A percentile compares a stretch with the other conserved stretches of the same genome.
phyloP scores from a whole-genome alignment of 2,329 filamentous ascomycete species.

The Fusarium dimerum region DNA sequence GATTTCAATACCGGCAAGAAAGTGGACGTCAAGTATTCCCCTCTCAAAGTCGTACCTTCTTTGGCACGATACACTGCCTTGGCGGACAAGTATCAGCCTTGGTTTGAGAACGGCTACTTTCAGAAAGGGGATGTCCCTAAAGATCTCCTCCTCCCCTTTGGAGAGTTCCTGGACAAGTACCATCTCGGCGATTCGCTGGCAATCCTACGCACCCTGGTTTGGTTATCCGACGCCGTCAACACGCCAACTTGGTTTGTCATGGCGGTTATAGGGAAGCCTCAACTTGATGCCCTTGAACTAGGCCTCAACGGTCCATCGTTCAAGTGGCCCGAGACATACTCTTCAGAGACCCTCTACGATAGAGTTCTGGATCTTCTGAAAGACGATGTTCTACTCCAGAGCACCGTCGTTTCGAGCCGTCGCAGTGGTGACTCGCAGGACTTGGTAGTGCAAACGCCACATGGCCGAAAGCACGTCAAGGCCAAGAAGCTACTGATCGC shows the following conservation, averaged over 20 bases:
- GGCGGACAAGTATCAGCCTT: constrained; percentile 14
- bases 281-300: constrained; percentile 5
- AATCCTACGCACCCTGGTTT: constrained; percentile 8
- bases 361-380: constrained; percentile 4
- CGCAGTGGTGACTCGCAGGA: neutral
- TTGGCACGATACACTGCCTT: constrained; percentile 3
- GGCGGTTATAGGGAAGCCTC: constrained; percentile 14
- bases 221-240: constrained; percentile 7
- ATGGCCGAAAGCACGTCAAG: constrained; percentile 8
- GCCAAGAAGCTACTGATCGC: constrained; percentile 33
- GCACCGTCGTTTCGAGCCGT: constrained; percentile 9
- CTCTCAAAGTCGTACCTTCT: neutral
- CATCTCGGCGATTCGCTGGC: constrained; percentile 1
- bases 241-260: constrained; percentile 16
- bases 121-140: constrained; percentile 2
- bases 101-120: constrained; percentile 20
- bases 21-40: constrained; percentile 9
- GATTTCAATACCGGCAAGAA: constrained; percentile 12
- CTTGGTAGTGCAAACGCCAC: constrained; percentile 12
- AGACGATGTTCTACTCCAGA: constrained; percentile 12
- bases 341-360: constrained; percentile 12
- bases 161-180: constrained; percentile 11
- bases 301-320: constrained; percentile 9
- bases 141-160: constrained; percentile 15
- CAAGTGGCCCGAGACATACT: constrained; percentile 11